These are phyloP conservation scores for Epichloe hybrida DNA, from an alignment of 2,329 filamentous ascomycete genomes.

Conservation along the genomic window DNA sequence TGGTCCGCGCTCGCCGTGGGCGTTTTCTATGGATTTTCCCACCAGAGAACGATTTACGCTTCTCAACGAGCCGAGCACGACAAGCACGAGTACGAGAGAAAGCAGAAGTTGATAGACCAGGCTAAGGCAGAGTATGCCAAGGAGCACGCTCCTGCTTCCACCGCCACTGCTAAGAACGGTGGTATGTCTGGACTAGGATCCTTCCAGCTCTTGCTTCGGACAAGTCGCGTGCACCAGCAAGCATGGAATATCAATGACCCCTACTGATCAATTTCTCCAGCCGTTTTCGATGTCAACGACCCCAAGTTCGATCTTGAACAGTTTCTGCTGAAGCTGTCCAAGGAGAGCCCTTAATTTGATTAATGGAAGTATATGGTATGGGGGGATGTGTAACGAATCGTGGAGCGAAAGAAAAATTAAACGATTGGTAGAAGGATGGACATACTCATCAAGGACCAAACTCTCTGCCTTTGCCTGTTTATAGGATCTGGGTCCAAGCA, in stretches of 20 bases:
- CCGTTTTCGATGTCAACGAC: constrained; percentile 54
- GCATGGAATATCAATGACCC: not conserved
- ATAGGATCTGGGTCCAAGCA: constrained; percentile 11
- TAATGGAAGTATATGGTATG: not conserved
- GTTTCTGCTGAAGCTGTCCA: constrained; percentile 52
- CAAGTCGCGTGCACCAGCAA: not conserved
- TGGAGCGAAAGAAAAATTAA: not conserved
- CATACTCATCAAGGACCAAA: constrained; percentile 2
- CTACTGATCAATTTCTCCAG: constrained; percentile 11
- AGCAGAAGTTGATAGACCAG: constrained; percentile 81
- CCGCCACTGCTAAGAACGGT: constrained; percentile 19
- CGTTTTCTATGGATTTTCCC: constrained; percentile 89
- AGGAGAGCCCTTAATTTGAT: constrained; percentile 34
- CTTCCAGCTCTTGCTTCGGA: not conserved
- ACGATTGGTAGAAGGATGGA: not conserved
- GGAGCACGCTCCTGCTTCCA: constrained; percentile 44
- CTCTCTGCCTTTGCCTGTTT: constrained; percentile 1
- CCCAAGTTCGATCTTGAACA: constrained; percentile 91
- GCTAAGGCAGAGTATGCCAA: constrained; percentile 84
- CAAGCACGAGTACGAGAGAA: constrained; percentile 77
- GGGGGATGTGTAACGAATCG: not conserved
- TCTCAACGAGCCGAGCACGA: constrained; percentile 56
- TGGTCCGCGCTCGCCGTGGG: constrained; percentile 88
- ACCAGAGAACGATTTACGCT: constrained; percentile 70
- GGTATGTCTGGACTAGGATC: constrained; percentile 13